Evolutionary conservation across 352 stramenopile species (phyloP).

Genomic region (Pythium aristosporum): DNA sequence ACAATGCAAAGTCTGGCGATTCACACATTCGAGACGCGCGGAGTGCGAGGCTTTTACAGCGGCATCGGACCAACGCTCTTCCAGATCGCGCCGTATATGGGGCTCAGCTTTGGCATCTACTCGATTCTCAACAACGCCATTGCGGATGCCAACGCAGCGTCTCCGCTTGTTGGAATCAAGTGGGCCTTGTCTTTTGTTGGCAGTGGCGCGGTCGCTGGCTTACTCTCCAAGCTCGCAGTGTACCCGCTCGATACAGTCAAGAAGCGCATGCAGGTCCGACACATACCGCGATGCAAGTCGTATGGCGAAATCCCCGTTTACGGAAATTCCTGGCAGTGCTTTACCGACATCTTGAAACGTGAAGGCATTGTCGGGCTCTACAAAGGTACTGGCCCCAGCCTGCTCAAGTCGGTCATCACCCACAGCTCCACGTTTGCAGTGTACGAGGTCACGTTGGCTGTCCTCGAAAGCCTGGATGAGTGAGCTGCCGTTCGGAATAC

Average conservation of each 20-base stretch:
- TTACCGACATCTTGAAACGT: conserved; percentile 47
- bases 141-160: conserved; percentile 26
- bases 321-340: conserved; percentile 55
- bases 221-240: conserved; percentile 91
- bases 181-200: conserved; percentile 60
- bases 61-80: conserved; percentile 83
- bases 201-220: conserved; percentile 84
- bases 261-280: conserved; percentile 93
- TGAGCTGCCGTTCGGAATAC: not conserved
- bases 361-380: conserved; percentile 78
- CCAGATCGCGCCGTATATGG: conserved; percentile 96
- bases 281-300: conserved; percentile 49
- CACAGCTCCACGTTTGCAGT: conserved; percentile 76
- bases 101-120: conserved; percentile 95
- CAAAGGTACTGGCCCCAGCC: conserved; percentile 74
- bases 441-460: conserved; percentile 62
- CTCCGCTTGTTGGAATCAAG: conserved; percentile 19
- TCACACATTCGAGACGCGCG: conserved; percentile 71
- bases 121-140: conserved; percentile 47
- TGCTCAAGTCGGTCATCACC: conserved; percentile 79
- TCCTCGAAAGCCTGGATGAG: conserved; percentile 22
- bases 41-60: conserved; percentile 88
- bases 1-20: conserved; percentile 74
- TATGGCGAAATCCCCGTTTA: conserved; percentile 79
- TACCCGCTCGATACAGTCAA: conserved; percentile 97